Base-by-base conservation (phyloP, 2,329 filamentous ascomycete genomes). In the Stylonectria norvegica region DNA sequence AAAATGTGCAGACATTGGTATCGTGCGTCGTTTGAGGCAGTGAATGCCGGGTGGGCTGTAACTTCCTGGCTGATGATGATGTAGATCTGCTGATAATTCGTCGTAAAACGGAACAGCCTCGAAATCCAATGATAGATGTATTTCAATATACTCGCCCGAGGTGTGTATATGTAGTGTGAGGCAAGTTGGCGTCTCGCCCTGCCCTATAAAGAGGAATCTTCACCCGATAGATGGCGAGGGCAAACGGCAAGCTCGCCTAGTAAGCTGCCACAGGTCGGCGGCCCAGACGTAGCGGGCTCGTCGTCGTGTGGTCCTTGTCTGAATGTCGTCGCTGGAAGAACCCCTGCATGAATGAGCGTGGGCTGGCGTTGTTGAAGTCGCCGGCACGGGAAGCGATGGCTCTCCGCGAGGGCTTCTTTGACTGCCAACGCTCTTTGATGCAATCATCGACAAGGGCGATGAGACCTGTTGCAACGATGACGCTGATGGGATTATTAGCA, bases 361-460 rank as follows among this genome's bases (percentile, higher is more conserved):
- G 56, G 17, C 53, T 53, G 30, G 48, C 38, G 34, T 52, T 52
- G 38, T 53, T 54, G 14, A 50, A 43, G 20, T 50, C 42, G 12
- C 47, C 34, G n/a, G 39, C 42, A 38, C 55, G 59, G 43, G 53
- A 53, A 20, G 53, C 48, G 18, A 57, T 54, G 30, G 55, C 54
- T 30, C 54, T 52, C 34, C 53, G 49, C 6, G 52, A 47, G 53
- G 53, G 43, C 53, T 71, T 75, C 58, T 69, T 71, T 27, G 64
- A 63, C 51, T 71, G 81, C 79, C 88, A 93, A 42, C 79, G 80
- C 46, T 80, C 76, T 65, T 87, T 86, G 71, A 97, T 95, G 68
- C 83, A 88, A 67, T 97, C 89, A 59, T 97, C 91, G 36, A 94
- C 85, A 31, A 97, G 79, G 6, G 86, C 81, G 54, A 95, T 82